Conservation (phyloP, 176 grass and related monocot genomes). For the Raddia distichophylla region DNA sequence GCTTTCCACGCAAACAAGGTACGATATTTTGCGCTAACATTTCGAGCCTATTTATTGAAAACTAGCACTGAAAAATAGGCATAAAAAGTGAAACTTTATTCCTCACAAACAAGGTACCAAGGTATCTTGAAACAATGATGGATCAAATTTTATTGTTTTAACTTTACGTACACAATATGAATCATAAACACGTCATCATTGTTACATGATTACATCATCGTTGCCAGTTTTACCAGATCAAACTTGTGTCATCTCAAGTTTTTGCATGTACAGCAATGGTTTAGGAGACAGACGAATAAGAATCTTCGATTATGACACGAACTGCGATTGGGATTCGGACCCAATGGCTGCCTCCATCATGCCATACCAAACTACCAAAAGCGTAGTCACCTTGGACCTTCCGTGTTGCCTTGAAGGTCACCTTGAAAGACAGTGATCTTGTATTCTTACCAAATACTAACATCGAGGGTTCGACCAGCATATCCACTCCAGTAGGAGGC, state of each 20-base stretch:
- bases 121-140: not conserved
- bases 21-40: not conserved
- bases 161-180: not conserved
- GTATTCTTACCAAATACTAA: slow-evolving; percentile 38
- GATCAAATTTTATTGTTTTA: slow-evolving; percentile 2
- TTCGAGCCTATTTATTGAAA: not conserved
- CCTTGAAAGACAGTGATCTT: slow-evolving; percentile 46
- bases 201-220: too few relatives aligned
- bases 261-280: not conserved
- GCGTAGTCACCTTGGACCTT: slow-evolving; percentile 48
- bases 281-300: slow-evolving; percentile 54
- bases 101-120: too few relatives aligned
- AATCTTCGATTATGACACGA: slow-evolving; percentile 50
- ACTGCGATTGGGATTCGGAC: slow-evolving; percentile 54
- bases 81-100: not conserved
- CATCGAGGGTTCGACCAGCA: slow-evolving; percentile 42
- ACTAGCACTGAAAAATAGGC: not conserved
- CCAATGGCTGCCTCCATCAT: slow-evolving; percentile 28
- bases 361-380: slow-evolving; percentile 59
- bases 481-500: slow-evolving; percentile 44
- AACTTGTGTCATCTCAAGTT: not conserved
- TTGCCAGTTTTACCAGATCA: not conserved
- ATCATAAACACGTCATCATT: not conserved
- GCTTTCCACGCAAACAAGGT: too few relatives aligned
- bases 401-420: slow-evolving; percentile 34